These are phyloP conservation scores for Penicillium sp. DNA, from an alignment of 2,329 filamentous ascomycete species.

Conservation along the genomic window DNA sequence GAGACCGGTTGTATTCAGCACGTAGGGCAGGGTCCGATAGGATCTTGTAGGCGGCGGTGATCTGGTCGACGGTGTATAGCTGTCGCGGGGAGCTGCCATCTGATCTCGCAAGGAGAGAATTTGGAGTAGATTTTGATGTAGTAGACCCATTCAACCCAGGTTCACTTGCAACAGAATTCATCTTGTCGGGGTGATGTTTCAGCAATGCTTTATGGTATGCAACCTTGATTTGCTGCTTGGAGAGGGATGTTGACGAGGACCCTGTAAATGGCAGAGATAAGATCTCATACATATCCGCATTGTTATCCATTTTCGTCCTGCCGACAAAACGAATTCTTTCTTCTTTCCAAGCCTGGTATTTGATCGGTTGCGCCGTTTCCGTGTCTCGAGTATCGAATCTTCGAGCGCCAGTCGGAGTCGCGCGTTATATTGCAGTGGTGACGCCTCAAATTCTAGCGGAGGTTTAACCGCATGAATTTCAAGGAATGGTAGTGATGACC, in stretches of 20 bases:
- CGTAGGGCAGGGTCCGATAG: conserved; percentile 48
- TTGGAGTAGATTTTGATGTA: not conserved
- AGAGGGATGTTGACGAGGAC: conserved; percentile 24
- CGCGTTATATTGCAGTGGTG: not conserved
- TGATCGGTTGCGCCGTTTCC: not conserved
- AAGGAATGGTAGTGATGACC: not conserved
- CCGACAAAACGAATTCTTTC: not conserved
- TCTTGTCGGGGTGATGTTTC: conserved; percentile 60
- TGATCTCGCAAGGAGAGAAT: not conserved
- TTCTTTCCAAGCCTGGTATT: not conserved
- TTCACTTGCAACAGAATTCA: conserved; percentile 19
- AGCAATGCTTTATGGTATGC: conserved; percentile 60
- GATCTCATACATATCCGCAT: conserved; percentile 41
- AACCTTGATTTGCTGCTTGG: conserved; percentile 48
- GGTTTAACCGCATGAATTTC: not conserved
- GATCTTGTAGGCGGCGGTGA: conserved; percentile 58
- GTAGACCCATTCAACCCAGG: not conserved
- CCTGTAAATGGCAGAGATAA: conserved; percentile 38
- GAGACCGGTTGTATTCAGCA: conserved; percentile 50
- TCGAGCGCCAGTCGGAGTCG: not conserved
- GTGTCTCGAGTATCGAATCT: not conserved
- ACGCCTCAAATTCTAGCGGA: not conserved
- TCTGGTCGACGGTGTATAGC: conserved; percentile 54
- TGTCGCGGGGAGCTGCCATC: not conserved
- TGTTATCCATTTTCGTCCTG: conserved; percentile 17